Evolutionary conservation across 805 yeast genomes (phyloP), one percentile per base, ranked within the genome.

Genomic region (Metschnikowia picachoensis): DNA sequence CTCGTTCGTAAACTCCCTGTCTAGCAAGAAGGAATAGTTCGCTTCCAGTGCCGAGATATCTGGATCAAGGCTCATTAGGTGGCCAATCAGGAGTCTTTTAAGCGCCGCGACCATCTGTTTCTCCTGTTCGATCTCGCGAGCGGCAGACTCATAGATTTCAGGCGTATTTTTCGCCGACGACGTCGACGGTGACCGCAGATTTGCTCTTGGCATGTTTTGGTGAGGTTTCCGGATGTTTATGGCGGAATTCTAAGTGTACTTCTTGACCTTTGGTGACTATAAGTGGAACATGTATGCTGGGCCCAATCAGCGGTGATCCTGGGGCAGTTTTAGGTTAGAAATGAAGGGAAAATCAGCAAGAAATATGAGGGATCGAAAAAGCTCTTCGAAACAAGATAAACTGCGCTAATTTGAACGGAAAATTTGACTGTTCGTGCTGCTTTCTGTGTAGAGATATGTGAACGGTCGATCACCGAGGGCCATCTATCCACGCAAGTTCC

Each of bases 111-210:
- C 87, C 61, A 82, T 80, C 63, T 81, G 80, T 51, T 85, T 74
- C 59, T 87, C 94, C 49, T 79, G 82, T 57, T 86, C 88, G 38
- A 87, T 78, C 6, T 89, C 88, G 55, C 81, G 81, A 3, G 88
- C 90, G 2, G 95, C 95, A 32, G 66, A 58, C 52, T 62, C 71
- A 55, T 69, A 70, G 55, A 43, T 44, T 16, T 49, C 58, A 34
- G 49, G 47, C 25, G 53, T 43, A 35, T 46, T 49, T 35, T 46
- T 49, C 34, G 49, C 49, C 45, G 49, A 49, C 43, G 49, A 46
- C 8, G 48, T 46, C 43, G 39, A 37, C 34, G 46, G 46, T 14
- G 49, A 46, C 12, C 46, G 35, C 44, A 40, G 44, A 20, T 31
- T 27, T 14, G 37, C 13, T 33, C 37, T 30, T 12, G 40, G n/a